Evolutionary conservation across 2,329 filamentous ascomycete genomes (phyloP), one percentile per base, ranked within the genome.

Genomic region (Sodiomyces alkalinus): DNA sequence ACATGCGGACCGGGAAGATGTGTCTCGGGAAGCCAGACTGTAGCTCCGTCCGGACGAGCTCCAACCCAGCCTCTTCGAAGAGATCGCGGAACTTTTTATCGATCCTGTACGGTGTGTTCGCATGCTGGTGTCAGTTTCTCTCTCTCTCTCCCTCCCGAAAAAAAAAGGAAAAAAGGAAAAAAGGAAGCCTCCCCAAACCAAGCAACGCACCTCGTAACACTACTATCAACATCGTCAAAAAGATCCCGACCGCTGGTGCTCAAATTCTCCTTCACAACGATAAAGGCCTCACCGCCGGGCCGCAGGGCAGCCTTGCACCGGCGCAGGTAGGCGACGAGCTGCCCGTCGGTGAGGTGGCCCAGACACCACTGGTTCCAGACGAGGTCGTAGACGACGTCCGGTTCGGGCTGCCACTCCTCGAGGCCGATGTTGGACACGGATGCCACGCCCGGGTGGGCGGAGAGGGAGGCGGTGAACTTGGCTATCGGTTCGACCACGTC

Each of bases 311-410:
- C 40, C 26, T 62, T 64, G 46, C 80, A 80, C 16, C 69, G 60
- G 31, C 55, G 41, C 11, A 94, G 52, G 43, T 76, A 92, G 3
- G 55, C 56, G 1, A 79, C 58, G 4, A 94, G 47, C 47, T 92
- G 73, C 6, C 52, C 53, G 46, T 93, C 83, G 1, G 69, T 83
- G 30, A 93, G 56, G 49, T 94, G 78, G 15, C 81, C 79, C 6
- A 87, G 52, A 50, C 85, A 94, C 85, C 86, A 93, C 51, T 94
- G 86, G 29, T 70, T 77, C 81, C 82, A 93, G 35, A 94, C 73
- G 25, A 93, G 50, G 46, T 86, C 78, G 51, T 94, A 94, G 27
- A 53, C 48, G 7, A 51, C 42, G 7, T 45, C 56, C 3, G 52
- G 41, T 0, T 42, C 53, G 1, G 64, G 58, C 8, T 40, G 33